These are phyloP conservation scores for Carallia pectinifolia DNA, from an alignment of 345 rosid genomes.

Conservation along the genomic window DNA sequence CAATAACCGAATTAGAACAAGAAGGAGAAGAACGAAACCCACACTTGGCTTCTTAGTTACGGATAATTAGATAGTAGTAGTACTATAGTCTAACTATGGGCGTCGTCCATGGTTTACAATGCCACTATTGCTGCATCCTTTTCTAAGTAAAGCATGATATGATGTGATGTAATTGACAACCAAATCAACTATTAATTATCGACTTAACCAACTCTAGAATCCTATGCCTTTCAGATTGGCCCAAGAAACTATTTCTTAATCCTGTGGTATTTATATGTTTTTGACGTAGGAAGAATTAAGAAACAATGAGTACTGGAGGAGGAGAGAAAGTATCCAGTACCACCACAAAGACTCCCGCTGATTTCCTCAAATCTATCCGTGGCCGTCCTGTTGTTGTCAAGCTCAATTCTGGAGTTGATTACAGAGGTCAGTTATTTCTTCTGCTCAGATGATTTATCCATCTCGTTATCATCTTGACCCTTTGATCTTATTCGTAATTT, in stretches of 20 bases:
- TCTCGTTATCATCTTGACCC: neutral
- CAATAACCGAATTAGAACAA: too few relatives aligned
- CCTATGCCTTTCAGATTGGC: too few relatives aligned
- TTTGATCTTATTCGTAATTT: too few relatives aligned
- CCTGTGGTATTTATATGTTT: neutral
- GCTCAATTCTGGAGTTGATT: slow-evolving; percentile 90
- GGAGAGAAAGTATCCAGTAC: slow-evolving; percentile 43
- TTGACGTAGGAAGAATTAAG: neutral
- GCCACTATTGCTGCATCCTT: too few relatives aligned
- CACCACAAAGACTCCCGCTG: slow-evolving; percentile 59
- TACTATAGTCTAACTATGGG: too few relatives aligned
- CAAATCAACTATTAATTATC: too few relatives aligned
- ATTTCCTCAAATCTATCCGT: slow-evolving; percentile 90
- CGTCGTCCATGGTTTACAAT: too few relatives aligned
- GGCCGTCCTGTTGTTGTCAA: slow-evolving; percentile 94
- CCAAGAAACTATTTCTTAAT: too few relatives aligned
- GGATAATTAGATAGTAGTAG: too few relatives aligned
- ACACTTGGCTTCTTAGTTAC: too few relatives aligned
- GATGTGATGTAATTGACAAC: neutral
- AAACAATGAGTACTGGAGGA: slow-evolving; percentile 55
- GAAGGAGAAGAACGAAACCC: too few relatives aligned
- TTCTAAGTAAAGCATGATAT: neutral
- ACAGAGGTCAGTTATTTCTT: slow-evolving; percentile 51
- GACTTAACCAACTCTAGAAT: too few relatives aligned
- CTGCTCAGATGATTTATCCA: neutral